phyloP scores from a whole-genome alignment of 2,329 filamentous ascomycete species.

The Clarireedia hainanense region DNA sequence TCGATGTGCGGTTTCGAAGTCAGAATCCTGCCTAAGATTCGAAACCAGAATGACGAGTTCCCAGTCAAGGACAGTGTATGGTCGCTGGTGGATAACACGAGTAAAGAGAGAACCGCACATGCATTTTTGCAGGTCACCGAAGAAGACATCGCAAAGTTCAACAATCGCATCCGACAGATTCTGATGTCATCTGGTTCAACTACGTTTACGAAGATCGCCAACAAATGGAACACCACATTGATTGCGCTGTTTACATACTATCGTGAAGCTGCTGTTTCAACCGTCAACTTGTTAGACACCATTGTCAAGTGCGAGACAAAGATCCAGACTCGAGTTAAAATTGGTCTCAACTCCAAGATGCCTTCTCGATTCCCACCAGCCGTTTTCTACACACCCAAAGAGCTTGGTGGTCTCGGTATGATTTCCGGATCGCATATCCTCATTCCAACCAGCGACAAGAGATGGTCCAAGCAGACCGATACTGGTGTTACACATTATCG shows the following conservation, averaged over 20 bases:
- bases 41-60: constrained; percentile 94
- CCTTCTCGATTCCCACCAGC: constrained; percentile 96
- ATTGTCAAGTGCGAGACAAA: constrained; percentile 99
- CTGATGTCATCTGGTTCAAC: constrained; percentile 99
- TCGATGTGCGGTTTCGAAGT: constrained; percentile 99
- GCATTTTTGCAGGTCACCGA: constrained; percentile 97
- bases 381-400: constrained; percentile 98
- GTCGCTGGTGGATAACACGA: constrained; percentile 93
- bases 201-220: constrained; percentile 98
- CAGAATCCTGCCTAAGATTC: constrained; percentile 86
- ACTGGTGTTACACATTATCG: constrained; percentile 95
- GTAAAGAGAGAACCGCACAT: constrained; percentile 93
- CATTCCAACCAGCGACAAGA: constrained; percentile 94
- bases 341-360: constrained; percentile 98
- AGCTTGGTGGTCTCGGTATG: constrained; percentile 94
- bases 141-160: constrained; percentile 97
- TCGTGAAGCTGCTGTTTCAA: constrained; percentile 92
- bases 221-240: constrained; percentile 98
- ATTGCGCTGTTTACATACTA: constrained; percentile 99
- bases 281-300: constrained; percentile 85
- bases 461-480: constrained; percentile 97
- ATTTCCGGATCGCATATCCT: constrained; percentile 97
- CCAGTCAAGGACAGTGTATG: constrained; percentile 96
- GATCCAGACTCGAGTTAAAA: constrained; percentile 98
- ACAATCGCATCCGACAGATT: constrained; percentile 96